Evolutionary conservation across 2,329 filamentous ascomycete genomes (phyloP).

Genomic region (Fusarium austroafricanum): DNA sequence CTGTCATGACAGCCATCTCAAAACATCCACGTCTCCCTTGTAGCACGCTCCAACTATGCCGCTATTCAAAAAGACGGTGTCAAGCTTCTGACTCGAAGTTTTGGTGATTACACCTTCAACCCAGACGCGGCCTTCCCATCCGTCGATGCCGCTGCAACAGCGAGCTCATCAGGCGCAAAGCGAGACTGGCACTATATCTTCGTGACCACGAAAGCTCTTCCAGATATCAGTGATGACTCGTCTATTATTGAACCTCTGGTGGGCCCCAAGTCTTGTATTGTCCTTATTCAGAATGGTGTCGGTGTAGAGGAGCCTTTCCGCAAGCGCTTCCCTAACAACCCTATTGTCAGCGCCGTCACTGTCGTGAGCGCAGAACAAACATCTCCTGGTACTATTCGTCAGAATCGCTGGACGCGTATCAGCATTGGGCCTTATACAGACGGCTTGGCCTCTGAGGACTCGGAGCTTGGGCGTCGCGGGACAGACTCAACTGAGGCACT

Average conservation of each 20-base stretch:
- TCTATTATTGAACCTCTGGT: conserved; percentile 71
- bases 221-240: conserved; percentile 71
- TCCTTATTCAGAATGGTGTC: conserved; percentile 77
- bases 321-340: conserved; percentile 68
- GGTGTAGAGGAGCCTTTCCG: conserved; percentile 76
- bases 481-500: conserved; percentile 61
- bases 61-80: conserved; percentile 72
- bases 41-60: conserved; percentile 79
- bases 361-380: conserved; percentile 76
- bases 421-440: conserved; percentile 74
- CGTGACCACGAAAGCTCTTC: conserved; percentile 77
- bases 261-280: conserved; percentile 64
- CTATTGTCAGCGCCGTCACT: conserved; percentile 76
- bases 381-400: conserved; percentile 69
- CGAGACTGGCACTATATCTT: conserved; percentile 69
- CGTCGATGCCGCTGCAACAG: conserved; percentile 63
- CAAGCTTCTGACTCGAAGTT: conserved; percentile 71
- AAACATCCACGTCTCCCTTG: conserved; percentile 72
- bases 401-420: conserved; percentile 80
- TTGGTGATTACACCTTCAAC: conserved; percentile 73
- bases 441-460: conserved; percentile 55
- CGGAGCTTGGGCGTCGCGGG: conserved; percentile 51
- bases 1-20: conserved; percentile 54
- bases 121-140: conserved; percentile 72
- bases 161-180: conserved; percentile 34